These are phyloP conservation scores for Apophysomyces ossiformis DNA, from an alignment of 371 early-diverging fungal species.

Conservation along the genomic window DNA sequence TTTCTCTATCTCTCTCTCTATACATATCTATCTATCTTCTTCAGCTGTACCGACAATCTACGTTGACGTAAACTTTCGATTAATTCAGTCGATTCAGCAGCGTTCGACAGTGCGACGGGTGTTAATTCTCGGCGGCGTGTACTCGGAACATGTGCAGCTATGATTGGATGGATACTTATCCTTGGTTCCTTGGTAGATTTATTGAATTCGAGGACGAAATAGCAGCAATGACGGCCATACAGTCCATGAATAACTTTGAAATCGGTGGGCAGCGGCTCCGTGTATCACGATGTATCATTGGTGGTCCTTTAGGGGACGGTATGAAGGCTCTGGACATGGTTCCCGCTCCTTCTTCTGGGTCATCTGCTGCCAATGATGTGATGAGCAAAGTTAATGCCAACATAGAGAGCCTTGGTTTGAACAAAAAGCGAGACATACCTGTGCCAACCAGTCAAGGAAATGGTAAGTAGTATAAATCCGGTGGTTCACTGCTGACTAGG, in stretches of 20 bases:
- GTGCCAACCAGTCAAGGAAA: constrained; percentile 2
- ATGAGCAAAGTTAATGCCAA: constrained; percentile 25
- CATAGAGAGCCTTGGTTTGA: constrained; percentile 17
- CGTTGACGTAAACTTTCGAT: constrained; percentile 5
- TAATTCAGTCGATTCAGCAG: constrained; percentile 1
- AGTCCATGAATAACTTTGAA: constrained; percentile 77
- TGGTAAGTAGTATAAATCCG: background rate
- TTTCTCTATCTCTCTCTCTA: background rate
- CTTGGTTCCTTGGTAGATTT: constrained; percentile 43
- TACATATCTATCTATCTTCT: background rate
- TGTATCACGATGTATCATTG: constrained; percentile 71
- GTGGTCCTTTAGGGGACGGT: constrained; percentile 80
- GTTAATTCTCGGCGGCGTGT: constrained; percentile 7
- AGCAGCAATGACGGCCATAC: constrained; percentile 59
- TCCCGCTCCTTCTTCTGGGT: constrained; percentile 29
- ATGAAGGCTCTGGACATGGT: constrained; percentile 70
- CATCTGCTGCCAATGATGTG: constrained; percentile 21
- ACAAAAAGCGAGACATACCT: constrained; percentile 13
- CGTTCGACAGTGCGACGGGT: constrained; percentile 2
- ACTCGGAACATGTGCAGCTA: constrained; percentile 1
- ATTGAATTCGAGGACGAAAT: constrained; percentile 67
- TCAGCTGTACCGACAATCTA: constrained; percentile 9
- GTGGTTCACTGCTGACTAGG: background rate
- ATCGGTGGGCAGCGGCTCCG: constrained; percentile 71
- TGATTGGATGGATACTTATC: constrained; percentile 11